These are phyloP conservation scores for Alternaria dauci DNA, from an alignment of 2,329 filamentous ascomycete species.

Conservation along the genomic window DNA sequence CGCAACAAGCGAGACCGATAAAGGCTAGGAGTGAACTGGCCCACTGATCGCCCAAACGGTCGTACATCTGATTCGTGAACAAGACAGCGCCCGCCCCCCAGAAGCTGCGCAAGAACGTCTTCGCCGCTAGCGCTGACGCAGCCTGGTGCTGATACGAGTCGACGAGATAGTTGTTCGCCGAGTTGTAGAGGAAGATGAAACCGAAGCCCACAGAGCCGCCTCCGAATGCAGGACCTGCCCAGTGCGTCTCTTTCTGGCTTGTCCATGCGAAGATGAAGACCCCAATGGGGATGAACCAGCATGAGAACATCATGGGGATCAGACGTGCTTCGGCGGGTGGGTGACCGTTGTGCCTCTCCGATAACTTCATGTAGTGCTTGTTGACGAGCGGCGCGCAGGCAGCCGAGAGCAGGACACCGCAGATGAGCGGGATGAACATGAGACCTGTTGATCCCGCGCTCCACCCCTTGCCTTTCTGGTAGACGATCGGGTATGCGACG, in stretches of 20 bases:
- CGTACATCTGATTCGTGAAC: conserved; percentile 79
- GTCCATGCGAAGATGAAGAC: conserved; percentile 75
- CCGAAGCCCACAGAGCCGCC: conserved; percentile 74
- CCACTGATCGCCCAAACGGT: conserved; percentile 76
- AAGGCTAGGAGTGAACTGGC: conserved; percentile 77
- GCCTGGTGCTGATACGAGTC: conserved; percentile 77
- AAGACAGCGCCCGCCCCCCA: conserved; percentile 82
- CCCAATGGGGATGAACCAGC: conserved; percentile 69
- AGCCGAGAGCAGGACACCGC: conserved; percentile 76
- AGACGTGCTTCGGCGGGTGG: conserved; percentile 81
- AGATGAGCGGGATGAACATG: conserved; percentile 85
- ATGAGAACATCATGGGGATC: conserved; percentile 72
- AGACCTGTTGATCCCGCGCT: conserved; percentile 76
- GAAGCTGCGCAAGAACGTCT: conserved; percentile 80
- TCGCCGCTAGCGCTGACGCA: conserved; percentile 80
- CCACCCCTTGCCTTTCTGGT: conserved; percentile 81
- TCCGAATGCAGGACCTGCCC: conserved; percentile 76
- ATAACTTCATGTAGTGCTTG: conserved; percentile 76
- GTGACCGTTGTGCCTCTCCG: conserved; percentile 69
- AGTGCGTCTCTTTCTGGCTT: conserved; percentile 70
- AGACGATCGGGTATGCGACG: conserved; percentile 70
- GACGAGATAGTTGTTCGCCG: conserved; percentile 63
- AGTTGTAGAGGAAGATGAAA: conserved; percentile 85
- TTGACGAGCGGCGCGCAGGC: conserved; percentile 76
- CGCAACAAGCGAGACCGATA: conserved; percentile 78